Evolutionary conservation across 306 rosid species (phyloP).

Genomic region (Acacia crassicarpa): DNA sequence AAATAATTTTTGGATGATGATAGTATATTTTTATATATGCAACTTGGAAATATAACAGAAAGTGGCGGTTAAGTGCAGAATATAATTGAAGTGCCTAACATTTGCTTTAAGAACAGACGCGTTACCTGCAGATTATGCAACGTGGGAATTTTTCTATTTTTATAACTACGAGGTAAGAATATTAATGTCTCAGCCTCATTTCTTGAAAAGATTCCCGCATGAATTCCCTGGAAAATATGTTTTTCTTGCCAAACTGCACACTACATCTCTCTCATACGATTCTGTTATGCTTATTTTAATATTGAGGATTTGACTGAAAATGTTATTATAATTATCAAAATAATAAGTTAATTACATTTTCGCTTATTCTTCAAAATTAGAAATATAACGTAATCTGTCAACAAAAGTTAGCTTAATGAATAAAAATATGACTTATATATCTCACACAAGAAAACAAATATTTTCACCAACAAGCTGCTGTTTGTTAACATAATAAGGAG

Average conservation of each 20-base stretch:
- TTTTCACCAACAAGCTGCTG: no score
- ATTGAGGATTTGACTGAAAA: neutral
- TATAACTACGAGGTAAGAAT: neutral
- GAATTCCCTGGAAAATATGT: neutral
- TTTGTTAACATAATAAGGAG: no score
- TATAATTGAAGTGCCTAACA: neutral
- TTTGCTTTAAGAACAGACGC: neutral
- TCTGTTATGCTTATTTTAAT: neutral
- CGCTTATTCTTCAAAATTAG: neutral
- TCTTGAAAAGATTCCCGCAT: neutral
- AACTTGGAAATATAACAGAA: neutral
- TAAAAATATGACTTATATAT: neutral
- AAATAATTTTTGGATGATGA: neutral
- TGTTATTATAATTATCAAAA: neutral
- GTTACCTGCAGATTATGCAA: neutral
- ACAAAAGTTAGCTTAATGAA: neutral
- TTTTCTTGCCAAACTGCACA: neutral
- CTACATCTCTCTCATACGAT: neutral
- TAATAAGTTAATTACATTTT: neutral
- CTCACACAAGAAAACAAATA: no score
- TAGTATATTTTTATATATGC: neutral
- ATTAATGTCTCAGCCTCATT: neutral
- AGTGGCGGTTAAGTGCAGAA: neutral
- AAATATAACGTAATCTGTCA: neutral
- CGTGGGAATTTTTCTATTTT: neutral